Percentiles rank a stretch among this genome's conserved stretches.
Conservation (phyloP, 441 rosid genomes). For the Populus hybrid region DNA sequence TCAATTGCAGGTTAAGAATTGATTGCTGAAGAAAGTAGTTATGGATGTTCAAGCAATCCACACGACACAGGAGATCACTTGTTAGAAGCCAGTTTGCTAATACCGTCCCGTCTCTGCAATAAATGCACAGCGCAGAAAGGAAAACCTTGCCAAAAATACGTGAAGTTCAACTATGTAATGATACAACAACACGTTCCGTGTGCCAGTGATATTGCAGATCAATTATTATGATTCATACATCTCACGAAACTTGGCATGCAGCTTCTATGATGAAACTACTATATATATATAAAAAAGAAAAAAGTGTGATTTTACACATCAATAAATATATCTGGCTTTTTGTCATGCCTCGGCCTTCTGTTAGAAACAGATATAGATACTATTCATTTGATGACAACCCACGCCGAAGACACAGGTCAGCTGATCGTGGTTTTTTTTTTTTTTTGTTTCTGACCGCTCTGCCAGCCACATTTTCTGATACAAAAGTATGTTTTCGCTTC, state of each 20-base stretch:
- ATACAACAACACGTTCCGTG: not conserved
- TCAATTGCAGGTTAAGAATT: too few relatives aligned
- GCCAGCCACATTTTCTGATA: not conserved
- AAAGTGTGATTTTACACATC: not conserved
- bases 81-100: not conserved
- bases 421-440: not conserved
- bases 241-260: not conserved
- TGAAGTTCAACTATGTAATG: not conserved
- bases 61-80: not conserved
- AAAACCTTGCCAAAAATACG: not conserved
- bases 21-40: too few relatives aligned
- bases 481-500: not conserved
- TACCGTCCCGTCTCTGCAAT: not conserved
- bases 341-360: not conserved
- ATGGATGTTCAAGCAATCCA: not conserved
- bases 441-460: not conserved
- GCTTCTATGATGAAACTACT: not conserved
- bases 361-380: not conserved
- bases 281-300: too few relatives aligned
- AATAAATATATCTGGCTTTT: not conserved
- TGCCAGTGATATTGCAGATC: not conserved
- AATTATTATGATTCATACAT: not conserved
- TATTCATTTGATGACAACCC: not conserved
- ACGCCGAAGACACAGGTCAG: not conserved
- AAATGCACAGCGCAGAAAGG: not conserved